A percentile compares a stretch with the other conserved stretches of the same genome.
Conservation (phyloP, 2,329 filamentous ascomycete species). For the Dothistroma pini region DNA sequence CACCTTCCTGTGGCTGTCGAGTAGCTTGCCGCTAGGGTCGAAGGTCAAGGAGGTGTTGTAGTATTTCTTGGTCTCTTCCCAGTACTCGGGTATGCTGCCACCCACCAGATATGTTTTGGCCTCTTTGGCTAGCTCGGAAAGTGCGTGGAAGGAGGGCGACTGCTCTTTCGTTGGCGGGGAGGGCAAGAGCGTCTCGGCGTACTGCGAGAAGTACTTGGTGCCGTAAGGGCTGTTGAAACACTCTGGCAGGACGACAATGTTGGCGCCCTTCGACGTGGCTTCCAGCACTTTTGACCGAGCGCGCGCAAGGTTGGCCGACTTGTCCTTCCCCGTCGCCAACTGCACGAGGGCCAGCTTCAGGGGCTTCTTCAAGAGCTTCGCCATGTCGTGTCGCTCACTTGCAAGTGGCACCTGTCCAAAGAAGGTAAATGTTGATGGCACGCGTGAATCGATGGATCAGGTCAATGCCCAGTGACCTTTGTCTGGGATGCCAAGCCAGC, state of each 20-base stretch:
- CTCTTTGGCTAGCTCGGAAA: constrained; percentile 74
- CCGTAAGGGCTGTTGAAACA: constrained; percentile 98
- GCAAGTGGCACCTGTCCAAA: not conserved
- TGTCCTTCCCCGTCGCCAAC: constrained; percentile 71
- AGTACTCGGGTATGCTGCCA: constrained; percentile 86
- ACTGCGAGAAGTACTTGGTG: constrained; percentile 81
- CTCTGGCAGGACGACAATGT: constrained; percentile 77
- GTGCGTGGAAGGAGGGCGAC: constrained; percentile 80
- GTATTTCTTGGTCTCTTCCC: constrained; percentile 62
- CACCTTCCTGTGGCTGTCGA: constrained; percentile 88
- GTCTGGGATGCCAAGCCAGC: not conserved
- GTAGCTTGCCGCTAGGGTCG: constrained; percentile 67
- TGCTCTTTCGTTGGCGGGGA: constrained; percentile 66
- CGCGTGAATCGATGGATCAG: not conserved
- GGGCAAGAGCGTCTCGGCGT: constrained; percentile 83
- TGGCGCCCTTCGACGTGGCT: constrained; percentile 71
- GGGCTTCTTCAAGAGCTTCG: constrained; percentile 65
- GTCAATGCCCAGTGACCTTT: not conserved
- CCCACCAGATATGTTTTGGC: constrained; percentile 79
- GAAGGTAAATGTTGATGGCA: not conserved
- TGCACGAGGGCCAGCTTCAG: constrained; percentile 80
- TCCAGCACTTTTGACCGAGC: constrained; percentile 79
- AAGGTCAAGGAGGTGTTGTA: constrained; percentile 93
- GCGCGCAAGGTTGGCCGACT: constrained; percentile 74
- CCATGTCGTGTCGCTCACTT: constrained; percentile 38